Base-by-base conservation (phyloP, 2,329 filamentous ascomycete genomes). In the Chaetoscypha palmicola region DNA sequence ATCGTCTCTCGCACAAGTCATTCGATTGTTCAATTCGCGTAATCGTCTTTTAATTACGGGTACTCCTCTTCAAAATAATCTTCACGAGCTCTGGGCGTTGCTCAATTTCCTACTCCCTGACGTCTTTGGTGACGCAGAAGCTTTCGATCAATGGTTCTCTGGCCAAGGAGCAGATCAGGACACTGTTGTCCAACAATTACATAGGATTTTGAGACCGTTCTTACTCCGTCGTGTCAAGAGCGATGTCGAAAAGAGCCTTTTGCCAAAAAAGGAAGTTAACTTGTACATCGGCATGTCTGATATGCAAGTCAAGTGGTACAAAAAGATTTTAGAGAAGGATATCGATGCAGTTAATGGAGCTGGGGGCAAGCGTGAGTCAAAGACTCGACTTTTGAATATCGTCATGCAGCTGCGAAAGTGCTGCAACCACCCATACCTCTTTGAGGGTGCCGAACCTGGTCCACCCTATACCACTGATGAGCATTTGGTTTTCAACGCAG, bases 341-440 rank as follows among this genome's bases (percentile, higher is more conserved):
- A 98, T 98, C 50, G 92, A 98, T 64, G 92, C 92, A 11, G 91
- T 98, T 58, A 98, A 98, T 56, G 92, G 92, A 49, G 92, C 91
- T 22, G 88, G 85, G 51, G 92, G 92, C 39, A 98, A 96, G 68
- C 85, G 90, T 48, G 92, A 98, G 67, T 97, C 91, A 23, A 98
- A 98, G 70, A 98, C 92, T 1, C 81, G 92, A 52, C 76, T 98
- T 17, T 74, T 98, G 52, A 98, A 98, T 67, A 98, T 98, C 61
- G 92, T 98, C 57, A 98, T 98, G 92, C 92, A 98, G 66, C 77
- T 98, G 52, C 84, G 92, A 58, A 98, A 98, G 67, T 98, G 92
- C 68, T 98, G 92, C 65, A 98, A 98, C 58, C 92, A 98, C 61
- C 92, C 92, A 0, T 98, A 98, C 58, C 78, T 98, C 1, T 98